Conservation (phyloP, 1,139 yeast species). For the Nakaseomyces kungkrabaensis region DNA sequence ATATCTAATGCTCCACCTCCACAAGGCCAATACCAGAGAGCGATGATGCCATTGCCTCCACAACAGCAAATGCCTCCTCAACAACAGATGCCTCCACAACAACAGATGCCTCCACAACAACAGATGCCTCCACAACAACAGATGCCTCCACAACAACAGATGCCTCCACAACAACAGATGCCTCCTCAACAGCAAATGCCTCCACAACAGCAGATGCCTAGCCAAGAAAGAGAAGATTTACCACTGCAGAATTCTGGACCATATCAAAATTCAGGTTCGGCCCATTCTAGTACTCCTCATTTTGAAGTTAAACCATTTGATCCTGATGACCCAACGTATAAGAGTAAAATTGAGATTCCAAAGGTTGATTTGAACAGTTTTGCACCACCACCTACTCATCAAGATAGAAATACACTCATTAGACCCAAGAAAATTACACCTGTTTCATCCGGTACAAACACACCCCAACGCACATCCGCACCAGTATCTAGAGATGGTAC, state of each 20-base stretch:
- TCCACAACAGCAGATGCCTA: background rate
- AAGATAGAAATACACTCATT: slow-evolving; percentile 12
- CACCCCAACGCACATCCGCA: background rate
- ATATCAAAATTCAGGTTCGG: background rate
- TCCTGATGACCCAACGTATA: slow-evolving; percentile 13
- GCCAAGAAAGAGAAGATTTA: background rate
- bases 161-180: background rate
- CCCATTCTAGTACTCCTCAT: background rate
- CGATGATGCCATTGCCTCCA: background rate
- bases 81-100: background rate
- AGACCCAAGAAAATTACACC: background rate
- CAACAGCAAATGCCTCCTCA: background rate
- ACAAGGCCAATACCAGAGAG: background rate
- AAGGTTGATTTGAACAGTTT: slow-evolving; percentile 13
- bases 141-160: background rate
- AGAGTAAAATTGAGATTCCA: slow-evolving; percentile 9
- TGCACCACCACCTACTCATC: slow-evolving; percentile 27
- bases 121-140: background rate
- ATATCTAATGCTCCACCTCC: background rate
- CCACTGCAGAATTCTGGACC: background rate
- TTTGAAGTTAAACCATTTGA: slow-evolving; percentile 19
- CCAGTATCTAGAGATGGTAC: background rate
- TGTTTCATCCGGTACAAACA: background rate
- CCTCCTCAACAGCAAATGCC: background rate
- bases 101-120: background rate